Evolutionary conservation across 1,284 basidiomycete genomes (phyloP), one percentile per base, ranked within the genome.

Genomic region (Ganoderma lucidum): DNA sequence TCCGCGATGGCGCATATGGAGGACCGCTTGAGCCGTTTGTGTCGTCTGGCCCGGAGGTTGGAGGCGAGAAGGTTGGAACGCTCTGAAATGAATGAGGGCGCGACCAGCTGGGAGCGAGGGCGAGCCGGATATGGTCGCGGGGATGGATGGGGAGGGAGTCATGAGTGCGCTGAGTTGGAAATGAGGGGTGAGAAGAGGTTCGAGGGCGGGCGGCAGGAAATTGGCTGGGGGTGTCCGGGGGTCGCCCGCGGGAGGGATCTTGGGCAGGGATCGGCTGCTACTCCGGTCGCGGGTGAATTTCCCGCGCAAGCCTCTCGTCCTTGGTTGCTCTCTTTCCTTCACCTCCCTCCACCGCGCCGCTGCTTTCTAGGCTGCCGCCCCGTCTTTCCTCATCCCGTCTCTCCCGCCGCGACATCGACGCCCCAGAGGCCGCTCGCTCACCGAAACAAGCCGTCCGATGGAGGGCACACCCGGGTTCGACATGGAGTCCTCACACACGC

Each of bases 401-500:
- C 30, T 30, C 32, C 19, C 42, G 3, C n/a, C 44, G 28, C 42
- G 30, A 44, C 30, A 35, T 5, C 61, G 10, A 17, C 14, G 14
- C 59, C 17, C 61, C 32, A 28, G 19, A 41, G 37, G 15, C 44
- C 5, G 62, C 30, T 48, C 44, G 30, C 23, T 37, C 23, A 35
- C 15, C 30, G 19, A 51, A 28, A 44, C n/a, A 37, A 44, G 62
- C 5, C 62, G 14, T 17, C 28, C 61, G 44, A 51, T 63, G 44
- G 62, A 63, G 44, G 42, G 44, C 44, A 51, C 62, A 35, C 62
- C 44, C 28, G 44, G 42, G 32, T 44, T 51, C 30, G 62, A 63
- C 30, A 48, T 44, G 30, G 62, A 63, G 23, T 28, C 44, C 14
- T 30, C 70, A 15, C 67, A 45, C 64, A 67, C 71, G n/a, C 69